Evolutionary conservation across 805 yeast genomes (phyloP), one percentile per base, ranked within the genome.

Genomic region (Clavispora carvajalis): DNA sequence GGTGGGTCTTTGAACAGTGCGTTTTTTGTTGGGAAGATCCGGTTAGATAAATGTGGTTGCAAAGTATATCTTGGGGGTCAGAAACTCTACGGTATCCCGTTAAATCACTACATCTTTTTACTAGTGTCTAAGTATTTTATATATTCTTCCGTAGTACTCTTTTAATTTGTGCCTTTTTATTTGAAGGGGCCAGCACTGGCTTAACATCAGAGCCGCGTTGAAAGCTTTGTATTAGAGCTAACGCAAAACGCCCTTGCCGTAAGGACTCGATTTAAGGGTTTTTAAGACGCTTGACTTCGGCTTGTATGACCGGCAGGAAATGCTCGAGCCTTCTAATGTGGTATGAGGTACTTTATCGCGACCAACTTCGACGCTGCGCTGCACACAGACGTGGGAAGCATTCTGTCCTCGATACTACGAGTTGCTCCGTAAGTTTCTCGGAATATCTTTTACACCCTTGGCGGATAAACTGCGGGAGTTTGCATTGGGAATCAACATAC

Each of bases 81-180:
- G 59, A 56, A 53, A 65, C 67, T 57, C 49, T 49, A 34, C 54
- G 44, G 71, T 63, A 55, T 68, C 74, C 74, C 74, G 74, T 68
- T 65, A 66, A 54, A 55, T 60, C 73, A 67, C 67, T 35, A 68
- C 67, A 67, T 54, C 33, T 26, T 24, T 7, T 11, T 15, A n/a
- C n/a, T n/a, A n/a, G n/a, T n/a, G n/a, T n/a, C n/a, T n/a, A n/a
- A n/a, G n/a, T n/a, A n/a, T n/a, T n/a, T n/a, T n/a, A n/a, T n/a
- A 28, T n/a, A 11, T 16, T n/a, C 5, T n/a, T 6, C 16, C 29
- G 29, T 25, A 25, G 29, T 11, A 23, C 12, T 4, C 2, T 25
- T 2, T 25, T 25, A n/a, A 15, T 25, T 9, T 25, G 12, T 23
- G 10, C 12, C n/a, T 12, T n/a, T n/a, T n/a, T n/a, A n/a, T n/a